Evolutionary conservation across 225 moss, liverwort and hornwort genomes (phyloP), one percentile per base, ranked within the genome.

Genomic region (Asterella californica): DNA sequence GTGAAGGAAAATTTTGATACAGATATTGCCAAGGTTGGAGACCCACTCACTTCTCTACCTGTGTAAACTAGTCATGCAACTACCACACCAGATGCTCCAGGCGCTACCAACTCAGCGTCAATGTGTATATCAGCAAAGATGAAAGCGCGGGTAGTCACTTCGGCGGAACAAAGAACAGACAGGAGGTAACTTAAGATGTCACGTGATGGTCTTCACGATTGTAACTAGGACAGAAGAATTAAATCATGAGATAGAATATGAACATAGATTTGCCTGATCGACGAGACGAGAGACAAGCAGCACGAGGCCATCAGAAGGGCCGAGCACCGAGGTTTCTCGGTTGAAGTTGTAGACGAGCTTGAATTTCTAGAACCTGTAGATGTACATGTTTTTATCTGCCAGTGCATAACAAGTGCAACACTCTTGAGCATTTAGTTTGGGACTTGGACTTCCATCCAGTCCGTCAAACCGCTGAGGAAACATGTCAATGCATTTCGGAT

Each of bases 41-140:
- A 29, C 53, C 77, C 46, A 11, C 36, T 42, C 12, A 42, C 70
- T 70, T 70, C 45, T 38, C 62, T 76, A 46, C 62, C 27, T n/a
- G 46, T 77, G 62, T 77, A 65, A 77, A 77, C 63, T 77, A 77
- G 64, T 75, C 62, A 64, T 77, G 45, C 32, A 34, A 75, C 29
- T 49, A 77, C 36, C 62, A 65, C 77, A 77, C 46, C 62, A 64
- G 77, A 76, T 45, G 61, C 59, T 36, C 61, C 33, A 2, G 55
- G 57, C 50, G 62, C 19, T 74, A 7, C 45, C 10, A 46, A 64
- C 47, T 65, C 37, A n/a, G 62, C 42, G 24, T 47, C 71, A 64
- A 24, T 12, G 45, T 77, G 46, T 77, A 64, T 2, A 42, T 42
- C 53, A 64, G 48, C 77, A 46, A 62, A 46, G 11, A 46, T 9